These are phyloP conservation scores for Thymus mandschuricus DNA, from an alignment of 257 asterid genomes.

Conservation along the genomic window DNA sequence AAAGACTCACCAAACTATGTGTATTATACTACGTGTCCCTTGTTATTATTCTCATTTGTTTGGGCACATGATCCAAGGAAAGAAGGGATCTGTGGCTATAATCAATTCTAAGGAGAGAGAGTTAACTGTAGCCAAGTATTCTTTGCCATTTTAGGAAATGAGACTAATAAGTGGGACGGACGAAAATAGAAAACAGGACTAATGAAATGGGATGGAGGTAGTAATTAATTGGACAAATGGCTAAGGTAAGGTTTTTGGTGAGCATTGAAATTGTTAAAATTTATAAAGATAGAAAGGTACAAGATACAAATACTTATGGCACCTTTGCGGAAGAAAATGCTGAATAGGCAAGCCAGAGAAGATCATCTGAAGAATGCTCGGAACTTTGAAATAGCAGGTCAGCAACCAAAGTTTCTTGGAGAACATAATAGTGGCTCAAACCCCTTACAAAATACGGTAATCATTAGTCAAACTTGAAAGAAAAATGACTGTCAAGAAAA, in stretches of 20 bases:
- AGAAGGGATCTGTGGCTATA: too few relatives aligned
- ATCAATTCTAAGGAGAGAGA: too few relatives aligned
- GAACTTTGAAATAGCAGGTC: conserved; percentile 84
- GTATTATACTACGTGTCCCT: neutral
- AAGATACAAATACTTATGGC: conserved; percentile 24
- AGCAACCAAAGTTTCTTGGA: conserved; percentile 75
- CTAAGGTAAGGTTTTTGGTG: conserved; percentile 10
- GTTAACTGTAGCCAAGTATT: too few relatives aligned
- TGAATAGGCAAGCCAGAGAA: conserved; percentile 87
- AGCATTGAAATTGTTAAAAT: conserved; percentile 19
- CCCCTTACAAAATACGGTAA: conserved; percentile 61
- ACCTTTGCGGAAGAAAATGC: conserved; percentile 83
- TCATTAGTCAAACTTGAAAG: conserved; percentile 33
- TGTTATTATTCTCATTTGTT: too few relatives aligned
- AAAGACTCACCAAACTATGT: neutral
- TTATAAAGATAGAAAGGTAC: conserved; percentile 6
- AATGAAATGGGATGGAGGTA: too few relatives aligned
- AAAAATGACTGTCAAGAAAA: conserved; percentile 24
- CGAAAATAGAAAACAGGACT: too few relatives aligned
- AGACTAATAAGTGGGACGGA: too few relatives aligned
- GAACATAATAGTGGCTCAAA: conserved; percentile 59
- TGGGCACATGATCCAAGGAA: too few relatives aligned
- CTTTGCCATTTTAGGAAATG: too few relatives aligned
- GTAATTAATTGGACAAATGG: conserved; percentile 12
- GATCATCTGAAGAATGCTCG: conserved; percentile 81